These are phyloP conservation scores for Actinomortierella wolfii DNA, from an alignment of 371 early-diverging fungal genomes.

Conservation along the genomic window DNA sequence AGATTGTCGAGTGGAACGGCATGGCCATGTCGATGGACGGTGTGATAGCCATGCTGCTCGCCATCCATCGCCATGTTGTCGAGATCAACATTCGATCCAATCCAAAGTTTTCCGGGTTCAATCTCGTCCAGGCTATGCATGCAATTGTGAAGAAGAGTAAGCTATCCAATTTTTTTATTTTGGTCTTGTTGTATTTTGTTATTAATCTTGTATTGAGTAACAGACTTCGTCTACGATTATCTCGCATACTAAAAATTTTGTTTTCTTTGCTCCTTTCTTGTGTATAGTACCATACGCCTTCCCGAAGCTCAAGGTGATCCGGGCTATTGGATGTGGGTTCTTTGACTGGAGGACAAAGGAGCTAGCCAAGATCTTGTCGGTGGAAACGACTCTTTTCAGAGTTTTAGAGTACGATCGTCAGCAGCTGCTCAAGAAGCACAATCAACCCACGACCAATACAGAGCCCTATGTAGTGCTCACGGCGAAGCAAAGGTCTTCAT, in stretches of 20 bases:
- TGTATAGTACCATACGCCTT: background rate
- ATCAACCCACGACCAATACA: too few relatives aligned
- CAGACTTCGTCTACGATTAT: too few relatives aligned
- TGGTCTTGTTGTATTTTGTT: too few relatives aligned
- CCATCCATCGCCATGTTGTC: background rate
- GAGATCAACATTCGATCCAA: constrained; percentile 1
- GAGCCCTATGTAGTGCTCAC: too few relatives aligned
- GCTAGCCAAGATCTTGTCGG: background rate
- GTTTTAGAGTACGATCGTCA: too few relatives aligned
- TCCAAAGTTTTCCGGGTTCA: background rate
- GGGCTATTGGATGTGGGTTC: constrained; percentile 4
- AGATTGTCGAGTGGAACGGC: constrained; percentile 1
- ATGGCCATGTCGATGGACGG: background rate
- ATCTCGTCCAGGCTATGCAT: background rate
- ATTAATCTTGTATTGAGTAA: too few relatives aligned
- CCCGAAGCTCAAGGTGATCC: constrained; percentile 4
- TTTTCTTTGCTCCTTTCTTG: background rate
- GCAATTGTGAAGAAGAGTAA: background rate
- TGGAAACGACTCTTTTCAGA: too few relatives aligned
- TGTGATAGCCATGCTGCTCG: background rate
- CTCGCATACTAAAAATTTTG: too few relatives aligned
- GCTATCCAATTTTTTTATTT: too few relatives aligned
- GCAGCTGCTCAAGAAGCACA: too few relatives aligned
- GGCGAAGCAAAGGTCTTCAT: too few relatives aligned
- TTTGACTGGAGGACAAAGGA: constrained; percentile 1